These are phyloP conservation scores for Aspergillus tamarii DNA, from an alignment of 2,329 filamentous ascomycete species.

Conservation along the genomic window DNA sequence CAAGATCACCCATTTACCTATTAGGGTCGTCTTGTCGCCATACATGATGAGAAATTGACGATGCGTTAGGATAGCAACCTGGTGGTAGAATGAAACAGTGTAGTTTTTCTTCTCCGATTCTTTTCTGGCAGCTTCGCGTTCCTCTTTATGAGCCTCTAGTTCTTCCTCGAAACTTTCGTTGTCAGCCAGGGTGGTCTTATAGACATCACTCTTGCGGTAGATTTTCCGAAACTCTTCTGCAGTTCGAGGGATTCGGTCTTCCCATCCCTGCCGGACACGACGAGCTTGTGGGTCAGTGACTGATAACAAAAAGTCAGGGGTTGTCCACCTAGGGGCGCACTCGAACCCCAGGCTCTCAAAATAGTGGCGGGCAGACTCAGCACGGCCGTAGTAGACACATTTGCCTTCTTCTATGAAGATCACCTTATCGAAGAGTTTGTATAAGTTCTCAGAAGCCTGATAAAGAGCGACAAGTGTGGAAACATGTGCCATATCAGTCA, in stretches of 20 bases:
- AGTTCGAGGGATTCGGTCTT: slow-evolving; percentile 46
- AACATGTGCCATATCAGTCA: slow-evolving; percentile 82
- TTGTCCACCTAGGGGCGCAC: slow-evolving; percentile 75
- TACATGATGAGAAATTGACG: slow-evolving; percentile 56
- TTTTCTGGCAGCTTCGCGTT: slow-evolving; percentile 44
- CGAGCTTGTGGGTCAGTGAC: slow-evolving; percentile 68
- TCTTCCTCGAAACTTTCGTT: slow-evolving; percentile 58
- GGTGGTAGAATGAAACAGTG: slow-evolving; percentile 54
- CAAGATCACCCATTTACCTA: slow-evolving; percentile 56
- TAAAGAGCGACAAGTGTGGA: slow-evolving; percentile 86
- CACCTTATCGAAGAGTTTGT: slow-evolving; percentile 79
- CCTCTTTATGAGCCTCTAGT: slow-evolving; percentile 45
- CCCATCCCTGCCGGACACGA: slow-evolving; percentile 50
- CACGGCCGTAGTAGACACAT: slow-evolving; percentile 75
- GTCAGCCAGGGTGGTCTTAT: slow-evolving; percentile 49
- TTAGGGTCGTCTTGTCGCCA: slow-evolving; percentile 55
- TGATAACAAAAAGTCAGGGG: slow-evolving; percentile 78
- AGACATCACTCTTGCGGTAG: slow-evolving; percentile 53
- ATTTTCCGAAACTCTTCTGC: slow-evolving; percentile 58
- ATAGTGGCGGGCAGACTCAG: slow-evolving; percentile 68
- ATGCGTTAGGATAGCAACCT: slow-evolving; percentile 59
- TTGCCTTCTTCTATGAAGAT: slow-evolving; percentile 76
- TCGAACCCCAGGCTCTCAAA: slow-evolving; percentile 78
- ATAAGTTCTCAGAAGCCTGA: slow-evolving; percentile 82
- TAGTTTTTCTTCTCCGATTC: slow-evolving; percentile 55